A percentile compares a stretch with the other conserved stretches of the same genome.
phyloP scores from a whole-genome alignment of 148 eudicot genomes.

The Rhododendron griersonianum region DNA sequence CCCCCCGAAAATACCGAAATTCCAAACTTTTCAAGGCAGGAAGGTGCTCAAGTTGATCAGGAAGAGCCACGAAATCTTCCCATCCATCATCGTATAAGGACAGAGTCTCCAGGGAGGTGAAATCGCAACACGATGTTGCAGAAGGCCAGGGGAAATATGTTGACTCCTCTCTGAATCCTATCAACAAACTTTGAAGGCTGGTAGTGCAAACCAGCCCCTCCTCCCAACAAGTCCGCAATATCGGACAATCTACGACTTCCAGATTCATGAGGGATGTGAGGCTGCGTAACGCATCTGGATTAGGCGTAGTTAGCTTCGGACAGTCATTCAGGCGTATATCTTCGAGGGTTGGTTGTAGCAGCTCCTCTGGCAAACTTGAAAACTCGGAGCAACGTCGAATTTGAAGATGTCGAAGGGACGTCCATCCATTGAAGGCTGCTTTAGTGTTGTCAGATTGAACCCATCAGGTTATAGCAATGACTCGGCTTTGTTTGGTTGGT shows the following conservation, averaged over 20 bases:
- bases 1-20: background rate
- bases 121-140: background rate
- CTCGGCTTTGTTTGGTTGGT: too few relatives aligned
- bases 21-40: background rate
- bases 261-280: background rate
- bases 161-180: background rate
- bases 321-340: background rate
- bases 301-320: background rate
- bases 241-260: background rate
- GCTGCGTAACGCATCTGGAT: background rate
- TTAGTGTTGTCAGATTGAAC: background rate
- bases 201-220: background rate
- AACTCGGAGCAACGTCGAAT: background rate
- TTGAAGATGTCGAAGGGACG: background rate
- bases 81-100: background rate
- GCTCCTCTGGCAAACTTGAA: background rate
- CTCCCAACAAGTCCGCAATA: background rate
- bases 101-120: background rate
- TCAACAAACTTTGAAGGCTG: background rate
- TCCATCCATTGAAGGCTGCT: background rate
- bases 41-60: background rate
- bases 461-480: background rate
- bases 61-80: background rate
- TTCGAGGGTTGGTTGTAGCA: too few relatives aligned
- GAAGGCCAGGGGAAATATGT: background rate